Conservation (phyloP, 1,284 basidiomycete species). For the Rhizoctonia solani region DNA sequence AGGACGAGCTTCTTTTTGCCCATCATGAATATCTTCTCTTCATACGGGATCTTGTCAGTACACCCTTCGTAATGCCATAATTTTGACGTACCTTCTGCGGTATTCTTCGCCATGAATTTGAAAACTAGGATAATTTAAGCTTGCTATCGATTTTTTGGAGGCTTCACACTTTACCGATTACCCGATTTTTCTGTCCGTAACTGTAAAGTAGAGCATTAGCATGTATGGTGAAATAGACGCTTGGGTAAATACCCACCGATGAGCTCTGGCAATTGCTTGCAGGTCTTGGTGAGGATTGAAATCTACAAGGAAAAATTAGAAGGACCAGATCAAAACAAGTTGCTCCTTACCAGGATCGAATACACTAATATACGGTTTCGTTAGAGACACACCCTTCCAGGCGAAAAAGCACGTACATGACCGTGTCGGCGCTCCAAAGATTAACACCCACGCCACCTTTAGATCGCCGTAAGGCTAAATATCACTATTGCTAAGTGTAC, state of each 20-base stretch:
- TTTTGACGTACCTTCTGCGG: conserved; percentile 71
- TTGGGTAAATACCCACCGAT: conserved; percentile 53
- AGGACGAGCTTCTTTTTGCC: conserved; percentile 90
- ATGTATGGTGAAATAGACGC: neutral
- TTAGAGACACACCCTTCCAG: neutral
- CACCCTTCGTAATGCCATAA: neutral
- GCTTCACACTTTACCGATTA: neutral
- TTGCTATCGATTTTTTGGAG: conserved; percentile 58
- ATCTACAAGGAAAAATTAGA: conserved; percentile 71
- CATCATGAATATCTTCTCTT: conserved; percentile 84
- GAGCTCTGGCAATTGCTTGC: conserved; percentile 80
- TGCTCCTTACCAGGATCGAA: conserved; percentile 19
- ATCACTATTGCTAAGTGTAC: conserved; percentile 48
- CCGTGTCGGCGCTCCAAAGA: conserved; percentile 72
- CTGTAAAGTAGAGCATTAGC: conserved; percentile 44
- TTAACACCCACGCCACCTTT: conserved; percentile 49
- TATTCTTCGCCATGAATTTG: conserved; percentile 88
- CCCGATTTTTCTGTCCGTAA: conserved; percentile 42
- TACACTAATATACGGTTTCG: neutral
- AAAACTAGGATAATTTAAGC: conserved; percentile 76
- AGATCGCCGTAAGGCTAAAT: conserved; percentile 42
- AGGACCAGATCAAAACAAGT: neutral
- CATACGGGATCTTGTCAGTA: neutral
- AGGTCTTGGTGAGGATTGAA: conserved; percentile 88
- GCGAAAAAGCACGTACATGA: conserved; percentile 55